Evolutionary conservation across 768 basidiomycete genomes (phyloP).

Genomic region (Lactarius trivialis): DNA sequence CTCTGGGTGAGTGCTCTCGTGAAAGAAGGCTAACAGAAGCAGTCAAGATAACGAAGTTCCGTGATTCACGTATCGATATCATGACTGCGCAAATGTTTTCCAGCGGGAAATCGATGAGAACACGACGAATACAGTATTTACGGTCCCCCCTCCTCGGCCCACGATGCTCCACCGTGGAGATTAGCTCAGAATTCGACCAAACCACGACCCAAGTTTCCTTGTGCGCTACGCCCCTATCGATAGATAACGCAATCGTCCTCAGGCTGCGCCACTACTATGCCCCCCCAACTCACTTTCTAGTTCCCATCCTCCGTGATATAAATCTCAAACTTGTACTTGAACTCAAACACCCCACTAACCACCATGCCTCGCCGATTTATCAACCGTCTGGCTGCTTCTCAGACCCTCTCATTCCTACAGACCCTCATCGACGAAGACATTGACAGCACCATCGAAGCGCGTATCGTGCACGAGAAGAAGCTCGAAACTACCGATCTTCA

Average conservation of each 20-base stretch:
- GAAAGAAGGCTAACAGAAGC: not conserved
- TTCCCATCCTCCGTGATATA: not conserved
- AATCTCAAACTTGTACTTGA: no score
- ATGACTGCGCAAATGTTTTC: not conserved
- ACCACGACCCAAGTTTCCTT: not conserved
- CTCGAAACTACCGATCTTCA: conserved; percentile 22
- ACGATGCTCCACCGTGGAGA: not conserved
- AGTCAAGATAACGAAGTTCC: not conserved
- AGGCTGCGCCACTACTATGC: not conserved
- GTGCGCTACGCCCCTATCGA: not conserved
- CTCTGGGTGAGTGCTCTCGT: not conserved
- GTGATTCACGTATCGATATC: not conserved
- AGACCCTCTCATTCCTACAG: conserved; percentile 18
- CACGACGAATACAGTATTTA: not conserved
- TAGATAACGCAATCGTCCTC: not conserved
- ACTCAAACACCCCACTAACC: not conserved
- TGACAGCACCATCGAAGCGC: conserved; percentile 21
- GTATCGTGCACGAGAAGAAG: conserved; percentile 23
- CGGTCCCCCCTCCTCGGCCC: not conserved
- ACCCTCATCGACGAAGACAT: conserved; percentile 26
- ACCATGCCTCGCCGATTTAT: not conserved
- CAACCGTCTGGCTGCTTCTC: not conserved
- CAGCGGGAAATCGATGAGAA: not conserved
- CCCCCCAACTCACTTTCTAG: not conserved
- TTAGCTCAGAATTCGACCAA: not conserved